Evolutionary conservation across 1,284 basidiomycete species (phyloP).

Genomic region (Inonotus obliquus): DNA sequence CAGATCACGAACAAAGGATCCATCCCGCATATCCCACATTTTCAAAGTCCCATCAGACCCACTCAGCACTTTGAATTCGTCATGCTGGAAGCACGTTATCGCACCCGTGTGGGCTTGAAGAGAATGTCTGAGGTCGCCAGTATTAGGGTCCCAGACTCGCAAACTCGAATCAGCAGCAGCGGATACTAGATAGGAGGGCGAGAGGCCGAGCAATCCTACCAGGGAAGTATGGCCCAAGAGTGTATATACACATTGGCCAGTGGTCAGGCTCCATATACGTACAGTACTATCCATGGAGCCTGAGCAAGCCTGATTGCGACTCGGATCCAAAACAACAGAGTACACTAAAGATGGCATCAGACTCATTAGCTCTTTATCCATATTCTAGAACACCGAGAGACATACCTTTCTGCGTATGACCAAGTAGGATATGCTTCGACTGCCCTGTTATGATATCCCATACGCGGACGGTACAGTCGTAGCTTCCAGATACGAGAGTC

Average conservation of each 20-base stretch:
- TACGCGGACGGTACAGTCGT: conserved; percentile 88
- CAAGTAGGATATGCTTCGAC: conserved; percentile 75
- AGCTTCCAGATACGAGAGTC: conserved; percentile 90
- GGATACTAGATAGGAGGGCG: conserved; percentile 84
- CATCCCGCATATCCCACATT: conserved; percentile 92
- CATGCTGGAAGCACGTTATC: conserved; percentile 96
- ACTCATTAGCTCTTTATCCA: not conserved
- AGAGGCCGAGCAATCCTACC: conserved; percentile 83
- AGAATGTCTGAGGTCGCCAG: conserved; percentile 72
- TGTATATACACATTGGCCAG: conserved; percentile 74
- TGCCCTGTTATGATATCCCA: conserved; percentile 92
- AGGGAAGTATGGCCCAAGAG: conserved; percentile 86
- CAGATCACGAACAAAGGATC: conserved; percentile 79
- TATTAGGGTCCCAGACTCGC: conserved; percentile 87
- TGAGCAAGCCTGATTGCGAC: conserved; percentile 84
- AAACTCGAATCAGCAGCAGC: conserved; percentile 92
- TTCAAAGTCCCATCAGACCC: conserved; percentile 95
- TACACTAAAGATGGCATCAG: conserved; percentile 55
- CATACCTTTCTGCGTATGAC: conserved; percentile 88
- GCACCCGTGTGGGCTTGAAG: conserved; percentile 88
- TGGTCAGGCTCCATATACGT: conserved; percentile 84
- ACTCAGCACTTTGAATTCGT: conserved; percentile 91
- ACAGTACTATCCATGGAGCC: conserved; percentile 97
- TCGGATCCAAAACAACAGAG: conserved; percentile 82
- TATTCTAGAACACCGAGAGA: conserved; percentile 1